Conservation (phyloP, 1,284 basidiomycete species). For the Coriolopsis trogii region DNA sequence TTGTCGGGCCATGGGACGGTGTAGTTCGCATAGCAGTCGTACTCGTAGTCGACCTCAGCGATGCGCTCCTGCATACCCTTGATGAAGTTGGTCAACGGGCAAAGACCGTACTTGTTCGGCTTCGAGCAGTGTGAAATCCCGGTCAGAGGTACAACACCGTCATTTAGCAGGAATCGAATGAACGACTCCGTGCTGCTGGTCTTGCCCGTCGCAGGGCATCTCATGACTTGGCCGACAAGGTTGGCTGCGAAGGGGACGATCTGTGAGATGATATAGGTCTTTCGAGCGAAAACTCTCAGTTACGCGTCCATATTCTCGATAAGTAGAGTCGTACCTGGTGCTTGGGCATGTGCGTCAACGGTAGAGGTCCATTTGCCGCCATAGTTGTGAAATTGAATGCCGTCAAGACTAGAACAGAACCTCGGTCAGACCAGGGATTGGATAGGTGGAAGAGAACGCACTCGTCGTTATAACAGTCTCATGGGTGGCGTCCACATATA, state of each 20-base stretch:
- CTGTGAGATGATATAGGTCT: constrained; percentile 50
- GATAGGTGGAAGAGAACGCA: constrained; percentile 23
- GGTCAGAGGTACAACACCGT: constrained; percentile 62
- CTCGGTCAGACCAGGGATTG: not conserved
- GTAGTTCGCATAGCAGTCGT: constrained; percentile 30
- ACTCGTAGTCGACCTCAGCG: constrained; percentile 26
- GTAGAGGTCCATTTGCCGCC: constrained; percentile 55
- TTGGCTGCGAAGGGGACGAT: constrained; percentile 58
- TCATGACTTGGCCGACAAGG: constrained; percentile 64
- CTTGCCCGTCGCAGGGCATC: constrained; percentile 40
- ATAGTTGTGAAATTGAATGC: constrained; percentile 67
- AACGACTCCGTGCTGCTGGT: constrained; percentile 35
- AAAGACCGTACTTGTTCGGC: constrained; percentile 30
- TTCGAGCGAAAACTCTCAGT: not conserved
- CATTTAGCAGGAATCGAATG: constrained; percentile 60
- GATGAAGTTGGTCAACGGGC: constrained; percentile 25
- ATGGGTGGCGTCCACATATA: constrained; percentile 61
- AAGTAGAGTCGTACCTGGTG: constrained; percentile 42
- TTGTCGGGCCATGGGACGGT: constrained; percentile 22
- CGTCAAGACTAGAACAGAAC: constrained; percentile 47
- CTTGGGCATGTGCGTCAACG: constrained; percentile 58
- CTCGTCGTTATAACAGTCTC: constrained; percentile 48
- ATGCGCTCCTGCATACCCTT: constrained; percentile 30
- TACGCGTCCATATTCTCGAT: not conserved
- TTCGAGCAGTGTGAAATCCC: constrained; percentile 29